Evolutionary conservation across 352 stramenopile species (phyloP), one percentile per base, ranked within the genome.

Genomic region (Globisporangium megalacanthum): DNA sequence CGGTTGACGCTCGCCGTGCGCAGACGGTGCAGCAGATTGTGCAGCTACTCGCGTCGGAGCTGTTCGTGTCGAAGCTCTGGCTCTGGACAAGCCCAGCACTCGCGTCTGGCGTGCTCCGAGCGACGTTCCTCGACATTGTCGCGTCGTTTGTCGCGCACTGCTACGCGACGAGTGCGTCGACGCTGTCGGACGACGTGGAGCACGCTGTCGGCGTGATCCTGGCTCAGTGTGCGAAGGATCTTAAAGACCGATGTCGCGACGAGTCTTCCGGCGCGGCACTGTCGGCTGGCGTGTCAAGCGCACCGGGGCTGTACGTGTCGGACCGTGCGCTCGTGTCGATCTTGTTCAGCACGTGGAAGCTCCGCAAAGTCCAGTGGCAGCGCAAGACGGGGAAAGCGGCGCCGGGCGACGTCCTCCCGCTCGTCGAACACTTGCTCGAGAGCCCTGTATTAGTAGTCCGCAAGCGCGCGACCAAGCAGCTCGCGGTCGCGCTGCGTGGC

Each of bases 401-500:
- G 13, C 37, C 25, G 4, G 49, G 61, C 11, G 42, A 1, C 9
- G 9, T 50, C 9, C 49, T 54, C 13, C 49, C 48, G n/a, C 45
- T 82, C 4, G 36, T 79, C 9, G 58, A 62, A 45, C 57, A 62
- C 19, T 66, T 88, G 57, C 49, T 89, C 8, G 58, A 71, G 22
- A 73, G 66, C 4, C 60, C 60, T 14, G 65, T 86, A 47, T 64
- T 90, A 6, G 74, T 88, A 63, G 72, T 85, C 15, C 78, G 80
- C 49, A 90, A 88, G 61, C 75, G 72, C 22, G 60, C 76, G 22
- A 73, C 67, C 45, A 87, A 88, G 50, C 62, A 86, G 42, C 60
- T 86, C n/a, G 59, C 52, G n/a, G 74, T 77, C 6, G 61, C 56
- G 13, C 60, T 74, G 22, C 14, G 13, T 6, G 49, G 48, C 6